phyloP scores from a whole-genome alignment of 1,139 yeast genomes.

The Candida glucosophila region DNA sequence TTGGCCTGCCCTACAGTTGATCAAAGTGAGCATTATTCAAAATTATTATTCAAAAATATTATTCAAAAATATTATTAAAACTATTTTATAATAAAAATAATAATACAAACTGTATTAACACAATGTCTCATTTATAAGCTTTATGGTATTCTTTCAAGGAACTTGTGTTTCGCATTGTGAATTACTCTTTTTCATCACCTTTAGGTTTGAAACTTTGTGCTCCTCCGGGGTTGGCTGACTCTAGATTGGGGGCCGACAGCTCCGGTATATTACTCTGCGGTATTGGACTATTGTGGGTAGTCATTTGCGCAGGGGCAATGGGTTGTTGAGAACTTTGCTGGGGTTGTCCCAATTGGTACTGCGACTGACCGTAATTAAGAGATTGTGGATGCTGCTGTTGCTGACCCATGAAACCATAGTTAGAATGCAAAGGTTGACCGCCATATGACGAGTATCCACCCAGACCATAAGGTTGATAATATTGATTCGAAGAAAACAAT shows the following conservation, averaged over 20 bases:
- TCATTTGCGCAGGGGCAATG: conserved; percentile 1
- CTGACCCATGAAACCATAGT: conserved; percentile 12
- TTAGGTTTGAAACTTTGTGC: conserved; percentile 1
- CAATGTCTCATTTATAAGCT: too few species aligned
- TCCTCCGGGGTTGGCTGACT: conserved; percentile 2
- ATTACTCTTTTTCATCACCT: conserved; percentile 2
- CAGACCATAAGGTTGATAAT: conserved; percentile 15
- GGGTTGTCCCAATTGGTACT: conserved; percentile 7
- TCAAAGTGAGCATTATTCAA: neutral
- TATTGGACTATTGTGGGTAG: conserved; percentile 2
- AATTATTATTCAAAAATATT: too few species aligned
- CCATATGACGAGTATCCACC: conserved; percentile 13
- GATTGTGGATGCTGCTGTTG: conserved; percentile 5
- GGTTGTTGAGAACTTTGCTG: conserved; percentile 4
- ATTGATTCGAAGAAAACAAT: conserved; percentile 16
- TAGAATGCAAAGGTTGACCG: conserved; percentile 14
- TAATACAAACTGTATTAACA: too few species aligned
- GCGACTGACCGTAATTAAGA: conserved; percentile 5
- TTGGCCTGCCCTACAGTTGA: neutral
- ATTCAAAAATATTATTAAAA: neutral
- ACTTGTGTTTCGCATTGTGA: neutral
- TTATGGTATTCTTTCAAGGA: neutral
- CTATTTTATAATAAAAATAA: conserved; percentile 1
- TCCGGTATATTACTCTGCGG: too few species aligned
- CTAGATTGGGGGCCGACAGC: conserved; percentile 2